Conservation (phyloP, 106 monocot genomes). For the Acanthochlamys bracteata region DNA sequence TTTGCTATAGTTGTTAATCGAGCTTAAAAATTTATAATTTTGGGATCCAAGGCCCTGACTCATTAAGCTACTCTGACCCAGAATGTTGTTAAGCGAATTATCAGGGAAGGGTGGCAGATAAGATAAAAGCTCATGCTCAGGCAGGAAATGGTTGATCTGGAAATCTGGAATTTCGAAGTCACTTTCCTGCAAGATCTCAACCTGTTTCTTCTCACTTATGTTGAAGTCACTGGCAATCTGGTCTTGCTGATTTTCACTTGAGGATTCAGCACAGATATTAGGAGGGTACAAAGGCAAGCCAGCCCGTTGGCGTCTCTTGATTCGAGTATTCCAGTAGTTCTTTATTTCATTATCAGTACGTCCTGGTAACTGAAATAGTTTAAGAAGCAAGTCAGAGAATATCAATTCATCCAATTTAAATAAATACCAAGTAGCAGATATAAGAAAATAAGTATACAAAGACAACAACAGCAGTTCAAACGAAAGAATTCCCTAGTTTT, state of each 20-base stretch:
- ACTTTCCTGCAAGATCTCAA: constrained; percentile 12
- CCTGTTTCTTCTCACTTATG: constrained; percentile 7
- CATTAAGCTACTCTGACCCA: constrained; percentile 13
- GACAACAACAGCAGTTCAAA: background rate
- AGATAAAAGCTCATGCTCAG: constrained; percentile 17
- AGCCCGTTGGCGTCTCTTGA: constrained; percentile 44
- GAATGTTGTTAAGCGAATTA: constrained; percentile 9
- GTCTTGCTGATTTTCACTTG: constrained; percentile 21
- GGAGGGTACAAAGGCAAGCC: constrained; percentile 44
- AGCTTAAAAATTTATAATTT: constrained; percentile 13
- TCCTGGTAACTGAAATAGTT: constrained; percentile 49
- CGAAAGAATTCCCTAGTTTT: background rate
- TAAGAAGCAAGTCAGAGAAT: background rate
- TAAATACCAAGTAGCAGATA: background rate
- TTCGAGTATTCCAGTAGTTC: constrained; percentile 68
- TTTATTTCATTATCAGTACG: constrained; percentile 77
- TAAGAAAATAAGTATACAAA: background rate
- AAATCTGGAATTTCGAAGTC: constrained; percentile 13
- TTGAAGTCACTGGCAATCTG: constrained; percentile 7
- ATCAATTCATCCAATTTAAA: background rate
- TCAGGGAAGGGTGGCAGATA: constrained; percentile 19
- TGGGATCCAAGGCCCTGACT: constrained; percentile 19
- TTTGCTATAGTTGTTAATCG: constrained; percentile 15
- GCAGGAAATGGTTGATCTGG: constrained; percentile 14
- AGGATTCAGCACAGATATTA: constrained; percentile 1